A percentile compares a stretch with the other conserved stretches of the same genome.
Evolutionary conservation across 768 basidiomycete species (phyloP).

Genomic region (Dendrothele bispora): DNA sequence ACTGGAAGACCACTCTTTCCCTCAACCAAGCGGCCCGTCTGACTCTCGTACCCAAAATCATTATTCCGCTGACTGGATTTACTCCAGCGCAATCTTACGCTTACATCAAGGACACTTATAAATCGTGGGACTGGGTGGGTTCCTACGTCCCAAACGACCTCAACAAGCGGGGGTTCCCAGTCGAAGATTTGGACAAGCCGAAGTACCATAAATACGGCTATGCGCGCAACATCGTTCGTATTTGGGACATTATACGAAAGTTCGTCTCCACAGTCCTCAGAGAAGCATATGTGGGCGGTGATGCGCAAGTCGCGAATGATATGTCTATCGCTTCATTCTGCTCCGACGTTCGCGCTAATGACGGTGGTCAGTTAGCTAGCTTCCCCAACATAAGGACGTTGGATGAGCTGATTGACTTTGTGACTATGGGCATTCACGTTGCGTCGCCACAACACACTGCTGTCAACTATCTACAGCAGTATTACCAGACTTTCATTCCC

Average conservation of each 20-base stretch:
- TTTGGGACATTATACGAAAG: constrained; percentile 26
- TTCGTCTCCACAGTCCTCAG: constrained; percentile 21
- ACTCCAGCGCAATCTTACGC: constrained; percentile 13
- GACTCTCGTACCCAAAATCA: constrained; percentile 25
- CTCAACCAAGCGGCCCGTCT: constrained; percentile 25
- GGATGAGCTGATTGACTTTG: constrained; percentile 25
- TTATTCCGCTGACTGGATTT: constrained; percentile 20
- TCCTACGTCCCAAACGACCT: constrained; percentile 28
- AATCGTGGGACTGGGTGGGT: constrained; percentile 23
- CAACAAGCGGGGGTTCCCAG: constrained; percentile 26
- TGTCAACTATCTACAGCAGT: constrained; percentile 34
- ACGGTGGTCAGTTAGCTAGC: constrained; percentile 20
- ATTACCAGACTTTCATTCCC: constrained; percentile 31
- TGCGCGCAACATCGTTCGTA: constrained; percentile 21
- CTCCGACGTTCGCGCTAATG: constrained; percentile 20
- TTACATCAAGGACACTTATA: constrained; percentile 20
- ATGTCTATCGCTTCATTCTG: constrained; percentile 18
- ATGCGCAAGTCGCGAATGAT: constrained; percentile 21
- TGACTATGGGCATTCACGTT: constrained; percentile 33
- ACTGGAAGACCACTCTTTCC: constrained; percentile 29
- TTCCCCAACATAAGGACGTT: constrained; percentile 27
- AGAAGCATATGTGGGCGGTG: constrained; percentile 16
- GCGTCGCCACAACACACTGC: constrained; percentile 32
- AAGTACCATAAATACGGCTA: constrained; percentile 31
- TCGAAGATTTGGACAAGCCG: constrained; percentile 20